Evolutionary conservation across 352 stramenopile genomes (phyloP).

Genomic region (Phytophthora pinifolia): DNA sequence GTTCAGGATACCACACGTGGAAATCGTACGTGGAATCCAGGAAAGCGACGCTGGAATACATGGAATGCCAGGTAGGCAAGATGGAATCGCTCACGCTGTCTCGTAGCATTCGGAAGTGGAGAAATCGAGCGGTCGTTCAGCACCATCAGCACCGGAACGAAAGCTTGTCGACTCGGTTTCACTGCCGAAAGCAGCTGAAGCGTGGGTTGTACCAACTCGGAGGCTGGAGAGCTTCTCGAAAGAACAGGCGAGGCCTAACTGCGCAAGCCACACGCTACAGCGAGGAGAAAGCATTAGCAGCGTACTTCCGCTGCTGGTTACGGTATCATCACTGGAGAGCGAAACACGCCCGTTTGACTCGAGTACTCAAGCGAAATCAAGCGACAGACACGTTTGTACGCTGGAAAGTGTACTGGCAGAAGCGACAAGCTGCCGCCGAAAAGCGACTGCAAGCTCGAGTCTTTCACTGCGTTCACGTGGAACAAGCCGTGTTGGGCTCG

Average conservation of each 20-base stretch:
- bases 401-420: slow-evolving; percentile 32
- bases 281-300: neutral
- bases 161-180: slow-evolving; percentile 4
- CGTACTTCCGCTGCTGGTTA: slow-evolving; percentile 27
- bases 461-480: slow-evolving; percentile 21
- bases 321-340: slow-evolving; percentile 27
- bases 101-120: slow-evolving; percentile 26
- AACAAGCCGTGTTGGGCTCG: slow-evolving; percentile 8
- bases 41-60: slow-evolving; percentile 3
- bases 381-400: slow-evolving; percentile 28
- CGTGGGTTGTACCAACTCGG: slow-evolving; percentile 10
- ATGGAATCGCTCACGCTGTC: slow-evolving; percentile 6
- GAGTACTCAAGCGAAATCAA: slow-evolving; percentile 28
- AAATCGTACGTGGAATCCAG: slow-evolving; percentile 11
- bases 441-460: slow-evolving; percentile 25
- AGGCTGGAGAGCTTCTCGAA: slow-evolving; percentile 7
- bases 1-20: slow-evolving; percentile 10
- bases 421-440: slow-evolving; percentile 3
- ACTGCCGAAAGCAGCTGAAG: slow-evolving; percentile 9
- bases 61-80: neutral
- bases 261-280: slow-evolving; percentile 5
- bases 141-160: slow-evolving; percentile 2
- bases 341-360: slow-evolving; percentile 27
- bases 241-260: neutral
- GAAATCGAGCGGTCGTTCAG: slow-evolving; percentile 4